These are phyloP conservation scores for Curvularia hawaiiensis DNA, from an alignment of 2,329 filamentous ascomycete genomes.

Conservation along the genomic window DNA sequence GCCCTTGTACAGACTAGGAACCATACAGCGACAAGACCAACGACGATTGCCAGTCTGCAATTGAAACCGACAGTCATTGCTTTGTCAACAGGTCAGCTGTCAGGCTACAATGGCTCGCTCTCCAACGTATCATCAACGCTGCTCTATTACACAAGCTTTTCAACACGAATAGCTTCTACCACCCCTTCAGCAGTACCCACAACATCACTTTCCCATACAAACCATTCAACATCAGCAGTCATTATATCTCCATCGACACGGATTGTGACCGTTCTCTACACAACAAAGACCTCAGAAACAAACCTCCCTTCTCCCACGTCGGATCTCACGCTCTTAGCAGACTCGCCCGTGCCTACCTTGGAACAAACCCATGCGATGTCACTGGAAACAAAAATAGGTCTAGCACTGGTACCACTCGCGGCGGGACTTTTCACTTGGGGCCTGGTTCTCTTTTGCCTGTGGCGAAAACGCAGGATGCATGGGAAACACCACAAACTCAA, in stretches of 20 bases:
- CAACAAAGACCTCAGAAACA: not conserved
- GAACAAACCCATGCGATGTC: slow-evolving; percentile 6
- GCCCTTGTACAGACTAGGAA: slow-evolving; percentile 3
- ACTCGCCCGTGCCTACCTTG: not conserved
- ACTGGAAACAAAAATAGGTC: slow-evolving; percentile 26
- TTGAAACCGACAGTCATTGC: not conserved
- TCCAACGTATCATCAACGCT: not conserved
- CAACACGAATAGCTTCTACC: not conserved
- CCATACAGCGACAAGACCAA: not conserved
- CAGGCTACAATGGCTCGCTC: not conserved
- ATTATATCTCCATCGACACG: not conserved
- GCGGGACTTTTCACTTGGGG: slow-evolving; percentile 21
- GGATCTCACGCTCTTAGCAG: not conserved
- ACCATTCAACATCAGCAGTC: not conserved
- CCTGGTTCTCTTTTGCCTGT: slow-evolving; percentile 24
- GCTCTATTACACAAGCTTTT: not conserved
- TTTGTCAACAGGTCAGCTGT: not conserved
- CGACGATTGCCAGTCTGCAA: not conserved
- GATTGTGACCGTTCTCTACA: not conserved
- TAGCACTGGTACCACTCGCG: slow-evolving; percentile 33
- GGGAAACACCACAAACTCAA: slow-evolving; percentile 4
- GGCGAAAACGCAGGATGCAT: slow-evolving; percentile 17
- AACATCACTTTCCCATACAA: not conserved
- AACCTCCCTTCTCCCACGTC: not conserved
- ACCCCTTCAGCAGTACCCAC: not conserved